phyloP scores from a whole-genome alignment of 345 rosid genomes.

The Excoecaria cochinchinensis region DNA sequence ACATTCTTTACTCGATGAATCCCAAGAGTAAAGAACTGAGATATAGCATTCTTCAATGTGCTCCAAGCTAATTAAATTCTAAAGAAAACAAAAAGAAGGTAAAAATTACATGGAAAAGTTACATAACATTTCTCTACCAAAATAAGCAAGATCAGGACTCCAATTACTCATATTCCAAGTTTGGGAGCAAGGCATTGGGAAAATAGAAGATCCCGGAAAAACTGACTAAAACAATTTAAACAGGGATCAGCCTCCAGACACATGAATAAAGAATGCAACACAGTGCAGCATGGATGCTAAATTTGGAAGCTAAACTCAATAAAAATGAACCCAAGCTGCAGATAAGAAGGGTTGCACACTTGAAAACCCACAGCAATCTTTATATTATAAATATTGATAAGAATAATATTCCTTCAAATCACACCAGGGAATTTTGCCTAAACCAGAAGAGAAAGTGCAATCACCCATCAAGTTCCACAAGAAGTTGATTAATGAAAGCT shows the following conservation, averaged over 20 bases:
- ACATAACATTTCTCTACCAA: background rate
- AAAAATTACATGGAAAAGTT: background rate
- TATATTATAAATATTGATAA: background rate
- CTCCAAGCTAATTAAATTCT: no score
- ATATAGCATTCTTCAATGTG: no score
- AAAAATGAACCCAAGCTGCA: background rate
- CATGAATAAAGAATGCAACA: background rate
- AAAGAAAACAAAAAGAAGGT: no score
- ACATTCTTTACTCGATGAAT: no score
- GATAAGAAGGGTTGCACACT: background rate
- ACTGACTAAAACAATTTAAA: background rate
- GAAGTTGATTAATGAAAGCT: conserved; percentile 94
- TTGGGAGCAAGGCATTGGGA: background rate
- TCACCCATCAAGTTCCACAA: conserved; percentile 99
- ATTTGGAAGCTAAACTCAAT: conserved; percentile 1
- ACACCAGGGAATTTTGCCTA: conserved; percentile 13
- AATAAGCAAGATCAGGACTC: background rate
- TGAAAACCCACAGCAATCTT: background rate
- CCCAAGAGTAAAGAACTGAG: no score
- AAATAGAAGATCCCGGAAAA: background rate
- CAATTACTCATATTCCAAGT: background rate
- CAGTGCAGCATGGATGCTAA: background rate
- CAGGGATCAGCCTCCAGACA: background rate
- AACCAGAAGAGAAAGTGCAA: conserved; percentile 20
- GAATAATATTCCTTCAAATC: conserved; percentile 11